Percentiles rank a stretch among this genome's conserved stretches.
Evolutionary conservation across 2,329 filamentous ascomycete genomes (phyloP).

Genomic region (Cladosporium sp.): DNA sequence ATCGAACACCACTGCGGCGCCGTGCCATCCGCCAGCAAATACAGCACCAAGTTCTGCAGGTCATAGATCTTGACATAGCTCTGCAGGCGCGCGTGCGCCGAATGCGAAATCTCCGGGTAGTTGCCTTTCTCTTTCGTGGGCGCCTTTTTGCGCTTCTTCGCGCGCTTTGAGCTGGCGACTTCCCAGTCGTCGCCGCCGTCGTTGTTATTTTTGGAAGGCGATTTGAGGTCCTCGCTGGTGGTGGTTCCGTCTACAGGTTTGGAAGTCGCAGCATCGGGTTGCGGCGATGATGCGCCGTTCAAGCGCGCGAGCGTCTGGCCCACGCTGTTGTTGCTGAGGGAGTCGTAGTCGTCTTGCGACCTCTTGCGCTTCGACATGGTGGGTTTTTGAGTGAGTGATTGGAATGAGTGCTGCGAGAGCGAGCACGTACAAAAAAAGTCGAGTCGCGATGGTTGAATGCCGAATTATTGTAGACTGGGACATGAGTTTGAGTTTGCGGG

Average conservation of each 20-base stretch:
- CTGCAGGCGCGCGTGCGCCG: constrained; percentile 55
- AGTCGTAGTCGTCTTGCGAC: constrained; percentile 33
- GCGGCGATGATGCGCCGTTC: constrained; percentile 22
- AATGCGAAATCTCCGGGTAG: constrained; percentile 57
- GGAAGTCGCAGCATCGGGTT: constrained; percentile 14
- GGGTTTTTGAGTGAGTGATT: neutral
- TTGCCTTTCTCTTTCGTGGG: constrained; percentile 46
- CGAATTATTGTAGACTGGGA: neutral
- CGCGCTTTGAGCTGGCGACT: constrained; percentile 28
- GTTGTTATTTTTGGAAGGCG: neutral
- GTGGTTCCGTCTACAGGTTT: neutral
- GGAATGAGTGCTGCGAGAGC: neutral
- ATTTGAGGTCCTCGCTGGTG: constrained; percentile 12
- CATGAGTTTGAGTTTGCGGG: neutral
- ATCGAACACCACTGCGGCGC: constrained; percentile 66
- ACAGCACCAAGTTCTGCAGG: constrained; percentile 60
- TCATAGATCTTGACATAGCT: constrained; percentile 60
- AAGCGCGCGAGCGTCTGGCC: constrained; percentile 33
- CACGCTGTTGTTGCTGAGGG: constrained; percentile 30
- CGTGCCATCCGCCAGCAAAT: constrained; percentile 62
- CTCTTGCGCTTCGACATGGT: constrained; percentile 34
- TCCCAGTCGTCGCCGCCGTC: constrained; percentile 32
- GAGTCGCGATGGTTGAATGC: neutral
- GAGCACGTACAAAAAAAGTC: neutral
- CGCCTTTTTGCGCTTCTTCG: constrained; percentile 33